Evolutionary conservation across 1,284 basidiomycete species (phyloP), one percentile per base, ranked within the genome.

Genomic region (Grifola frondosa): DNA sequence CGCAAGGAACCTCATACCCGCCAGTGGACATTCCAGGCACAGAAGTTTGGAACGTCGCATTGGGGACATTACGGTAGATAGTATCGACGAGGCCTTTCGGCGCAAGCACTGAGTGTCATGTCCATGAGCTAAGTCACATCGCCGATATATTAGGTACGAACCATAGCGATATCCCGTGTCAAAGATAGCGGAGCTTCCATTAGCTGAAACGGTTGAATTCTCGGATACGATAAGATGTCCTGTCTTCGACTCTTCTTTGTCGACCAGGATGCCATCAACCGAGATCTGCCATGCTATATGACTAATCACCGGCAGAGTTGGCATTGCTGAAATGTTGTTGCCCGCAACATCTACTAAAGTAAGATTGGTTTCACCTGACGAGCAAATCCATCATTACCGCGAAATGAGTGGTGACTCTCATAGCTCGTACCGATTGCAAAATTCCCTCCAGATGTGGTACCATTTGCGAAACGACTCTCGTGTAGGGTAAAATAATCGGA

Each of bases 1-100:
- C 31, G 19, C 40, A 41, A 20, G 32, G 40, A 10, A 41, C 19
- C n/a, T 15, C 35, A 16, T 41, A 35, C 19, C 24, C 32, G 1
- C 15, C 25, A 29, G n/a, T n/a, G n/a, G n/a, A n/a, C n/a, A n/a
- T n/a, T n/a, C 31, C 40, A 21, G 32, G 24, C 4, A 19, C 25
- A 11, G 5, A 4, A 9, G 29, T 35, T 13, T 41, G 32, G 25
- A 20, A 20, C n/a, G 25, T 34, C 17, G 19, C 40, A 13, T 33
- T 33, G 9, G 40, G 40, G 17, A 41, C 16, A 11, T 34, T 12
- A 25, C 30, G 21, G 32, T 41, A 41, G 5, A 22, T 22, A 16
- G 40, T 28, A 13, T 41, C 24, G 12, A 35, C 40, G 13, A 24
- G 35, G 17, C 19, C 32, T 10, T 10, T 17, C 12, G 40, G 40